Percentiles rank a stretch among this genome's conserved stretches.
Evolutionary conservation across 176 grass and related monocot species (phyloP).

Genomic region (Bothriochloa decipiens): DNA sequence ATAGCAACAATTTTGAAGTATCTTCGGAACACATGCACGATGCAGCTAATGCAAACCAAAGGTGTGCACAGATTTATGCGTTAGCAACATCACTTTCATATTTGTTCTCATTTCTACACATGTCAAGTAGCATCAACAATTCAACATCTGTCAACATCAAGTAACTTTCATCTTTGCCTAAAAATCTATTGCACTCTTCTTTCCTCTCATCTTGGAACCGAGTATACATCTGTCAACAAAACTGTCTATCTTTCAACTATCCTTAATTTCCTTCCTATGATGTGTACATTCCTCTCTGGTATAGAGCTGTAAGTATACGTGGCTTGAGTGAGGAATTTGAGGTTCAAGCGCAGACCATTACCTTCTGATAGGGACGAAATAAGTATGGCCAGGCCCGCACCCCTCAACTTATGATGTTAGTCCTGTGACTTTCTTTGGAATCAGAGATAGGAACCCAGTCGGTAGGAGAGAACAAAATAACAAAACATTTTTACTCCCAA

Average conservation of each 20-base stretch:
- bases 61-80: background rate
- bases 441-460: constrained; percentile 64
- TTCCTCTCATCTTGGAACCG: constrained; percentile 24
- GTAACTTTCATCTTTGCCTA: constrained; percentile 3
- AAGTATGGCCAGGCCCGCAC: constrained; percentile 2
- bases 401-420: constrained; percentile 47
- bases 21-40: background rate
- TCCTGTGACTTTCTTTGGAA: constrained; percentile 69
- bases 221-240: constrained; percentile 39
- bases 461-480: constrained; percentile 61
- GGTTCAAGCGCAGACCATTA: constrained; percentile 13
- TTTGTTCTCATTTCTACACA: constrained; percentile 9
- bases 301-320: constrained; percentile 1
- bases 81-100: constrained; percentile 6
- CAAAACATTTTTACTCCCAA: constrained; percentile 56
- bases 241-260: constrained; percentile 32
- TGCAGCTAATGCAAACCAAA: background rate
- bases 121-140: background rate
- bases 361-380: background rate
- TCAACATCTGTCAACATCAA: background rate
- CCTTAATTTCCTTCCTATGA: constrained; percentile 35
- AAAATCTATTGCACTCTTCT: constrained; percentile 20
- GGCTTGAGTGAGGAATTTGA: constrained; percentile 27
- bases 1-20: background rate
- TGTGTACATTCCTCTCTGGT: background rate